Evolutionary conservation across 306 rosid species (phyloP).

Genomic region (Astragalus membranaceus): DNA sequence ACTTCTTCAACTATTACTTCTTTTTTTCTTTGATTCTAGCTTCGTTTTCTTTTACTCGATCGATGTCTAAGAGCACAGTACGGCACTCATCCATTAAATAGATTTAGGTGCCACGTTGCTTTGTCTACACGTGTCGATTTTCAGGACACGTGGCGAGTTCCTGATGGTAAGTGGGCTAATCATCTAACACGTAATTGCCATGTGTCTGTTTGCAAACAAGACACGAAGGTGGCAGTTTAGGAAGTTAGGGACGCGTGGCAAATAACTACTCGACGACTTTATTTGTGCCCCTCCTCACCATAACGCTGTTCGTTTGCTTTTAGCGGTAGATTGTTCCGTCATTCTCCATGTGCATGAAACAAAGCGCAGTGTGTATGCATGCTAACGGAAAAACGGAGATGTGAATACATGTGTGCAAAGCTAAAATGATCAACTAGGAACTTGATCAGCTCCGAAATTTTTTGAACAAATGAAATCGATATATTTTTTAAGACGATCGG

Average conservation of each 20-base stretch:
- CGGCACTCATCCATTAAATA: neutral
- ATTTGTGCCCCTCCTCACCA: neutral
- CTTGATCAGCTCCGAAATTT: too few relatives aligned
- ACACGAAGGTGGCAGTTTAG: neutral
- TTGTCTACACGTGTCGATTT: neutral
- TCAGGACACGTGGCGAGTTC: slow-evolving; percentile 1
- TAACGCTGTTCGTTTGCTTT: neutral
- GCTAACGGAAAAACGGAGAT: too few relatives aligned
- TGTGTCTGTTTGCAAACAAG: neutral
- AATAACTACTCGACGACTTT: neutral
- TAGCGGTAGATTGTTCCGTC: neutral
- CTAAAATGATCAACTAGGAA: too few relatives aligned
- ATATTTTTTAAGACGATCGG: too few relatives aligned
- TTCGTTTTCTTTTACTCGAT: neutral
- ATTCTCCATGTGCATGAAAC: too few relatives aligned
- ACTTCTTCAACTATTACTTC: neutral
- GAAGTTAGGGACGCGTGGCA: neutral
- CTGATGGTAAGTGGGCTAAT: neutral
- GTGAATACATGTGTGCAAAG: too few relatives aligned
- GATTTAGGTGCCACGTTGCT: neutral
- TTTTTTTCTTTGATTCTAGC: too few relatives aligned
- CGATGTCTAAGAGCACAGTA: neutral
- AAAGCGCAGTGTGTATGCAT: too few relatives aligned
- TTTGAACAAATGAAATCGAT: too few relatives aligned
- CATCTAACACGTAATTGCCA: slow-evolving; percentile 19